Evolutionary conservation across 1,284 basidiomycete genomes (phyloP), one percentile per base, ranked within the genome.

Genomic region (Amylostereum chailletii): DNA sequence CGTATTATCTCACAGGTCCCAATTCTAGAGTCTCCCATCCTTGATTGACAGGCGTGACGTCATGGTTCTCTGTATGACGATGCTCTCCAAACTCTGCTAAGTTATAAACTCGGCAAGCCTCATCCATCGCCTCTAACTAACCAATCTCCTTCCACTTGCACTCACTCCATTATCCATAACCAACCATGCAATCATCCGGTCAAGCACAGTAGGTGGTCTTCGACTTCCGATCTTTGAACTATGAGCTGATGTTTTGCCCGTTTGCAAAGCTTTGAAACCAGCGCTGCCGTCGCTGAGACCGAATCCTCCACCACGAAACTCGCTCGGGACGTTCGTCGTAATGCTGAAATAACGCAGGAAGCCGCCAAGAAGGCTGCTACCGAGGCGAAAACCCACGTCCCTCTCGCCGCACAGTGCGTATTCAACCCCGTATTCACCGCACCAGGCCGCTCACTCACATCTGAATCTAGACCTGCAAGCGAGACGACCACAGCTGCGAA

Each of bases 311-410:
- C 65, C 44, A 36, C 60, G 8, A 38, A 58, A 32, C 62, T 71
- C 11, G 71, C 74, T 3, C 60, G 65, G 64, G 44, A 67, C 53
- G 62, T 70, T 3, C 71, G 71, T 51, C 57, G 61, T 42, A 77
- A 77, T 52, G 76, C 74, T 0, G 65, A 71, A 30, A 60, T 67
- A n/a, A 67, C 65, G 1, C 70, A 73, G 32, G 61, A 68, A 5
- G 79, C 63, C 5, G 77, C 76, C 0, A 57, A 65, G 40, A 64
- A 76, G 45, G 74, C 75, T 29, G 78, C 78, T 27, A 64, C 75
- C 77, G 44, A 34, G 63, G 57, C 2, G 49, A 29, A 32, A 34
- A 8, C 32, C 30, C 42, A 36, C 36, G 10, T 5, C 9, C 31
- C 36, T 11, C 31, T 43, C 46, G 37, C 29, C 33, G 30, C 36